Base-by-base conservation (phyloP, 257 asterid genomes). In the Petunia secreta region DNA sequence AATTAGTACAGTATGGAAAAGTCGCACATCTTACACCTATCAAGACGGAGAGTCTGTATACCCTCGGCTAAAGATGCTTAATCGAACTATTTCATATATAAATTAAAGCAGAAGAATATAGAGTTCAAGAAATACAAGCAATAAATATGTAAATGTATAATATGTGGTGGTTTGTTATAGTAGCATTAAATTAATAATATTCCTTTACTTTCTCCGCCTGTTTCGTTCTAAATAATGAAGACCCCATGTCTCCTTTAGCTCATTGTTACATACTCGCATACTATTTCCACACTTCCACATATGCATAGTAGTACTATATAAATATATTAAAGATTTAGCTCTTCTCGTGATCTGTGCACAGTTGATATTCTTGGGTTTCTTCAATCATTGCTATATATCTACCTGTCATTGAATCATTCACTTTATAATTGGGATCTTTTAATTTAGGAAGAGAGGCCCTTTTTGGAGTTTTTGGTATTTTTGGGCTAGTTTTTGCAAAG, bases 381-480 rank as follows among this genome's bases (percentile, higher is more conserved):
- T 80, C 89, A 50, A 86, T 89, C 77, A 85, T 82, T 74, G 57
- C 10, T 78, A 65, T 66, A 58, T 80, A 46, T 74, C 60, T 82
- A 83, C 63, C 77, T 85, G 4, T 69, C 82, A 75, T 84, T 87
- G 75, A 86, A 82, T 82, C 79, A 64, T 87, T 85, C 90, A 89
- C 92, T 87, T 85, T 88, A 86, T 87, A 89, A 84, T 86, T 87
- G 92, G 88, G 87, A 88, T 88, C 83, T 85, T 62, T 50, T 77
- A 43, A 16, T n/a, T 64, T 64, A 6, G 9, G 44, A 37, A 6
- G 10, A 25, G 37, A 46, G 7, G 66, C 89, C 89, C 90, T 68
- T 81, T 73, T 77, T 87, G 79, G 71, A 62, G 78, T 80, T 85
- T 68, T 65, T 44, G 58, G 80, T 15, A 68, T 59, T 78, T 80